Conservation (phyloP, 331 rosid genomes). For the Phaseolus coccineus region DNA sequence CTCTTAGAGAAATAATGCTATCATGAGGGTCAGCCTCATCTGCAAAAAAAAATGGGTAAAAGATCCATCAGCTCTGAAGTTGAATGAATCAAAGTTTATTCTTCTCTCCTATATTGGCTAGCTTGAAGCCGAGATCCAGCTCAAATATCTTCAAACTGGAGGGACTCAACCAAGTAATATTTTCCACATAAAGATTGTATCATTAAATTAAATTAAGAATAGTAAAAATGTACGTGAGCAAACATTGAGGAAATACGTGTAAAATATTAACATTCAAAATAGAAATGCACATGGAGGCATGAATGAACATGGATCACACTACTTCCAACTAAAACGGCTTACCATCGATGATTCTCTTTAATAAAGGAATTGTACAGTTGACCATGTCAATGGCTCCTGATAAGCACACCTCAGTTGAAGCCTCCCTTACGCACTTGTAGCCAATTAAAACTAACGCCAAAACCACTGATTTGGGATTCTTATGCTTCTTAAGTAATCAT, state of each 20-base stretch:
- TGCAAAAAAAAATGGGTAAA: constrained; percentile 52
- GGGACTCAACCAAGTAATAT: background rate
- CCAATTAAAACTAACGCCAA: constrained; percentile 74
- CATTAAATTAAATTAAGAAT: constrained; percentile 29
- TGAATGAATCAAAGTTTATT: constrained; percentile 40
- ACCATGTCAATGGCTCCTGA: constrained; percentile 71
- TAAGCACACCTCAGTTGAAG: constrained; percentile 69
- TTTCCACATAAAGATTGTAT: constrained; percentile 23
- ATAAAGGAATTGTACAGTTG: constrained; percentile 59
- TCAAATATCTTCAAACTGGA: constrained; percentile 25
- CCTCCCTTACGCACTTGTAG: constrained; percentile 71
- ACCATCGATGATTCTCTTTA: constrained; percentile 70
- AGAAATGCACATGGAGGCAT: constrained; percentile 9
- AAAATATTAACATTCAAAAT: constrained; percentile 28
- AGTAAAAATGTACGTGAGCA: background rate
- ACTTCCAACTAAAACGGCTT: constrained; percentile 45
- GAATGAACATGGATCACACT: constrained; percentile 19
- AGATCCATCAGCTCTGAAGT: constrained; percentile 22
- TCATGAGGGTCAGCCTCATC: constrained; percentile 65
- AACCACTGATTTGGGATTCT: constrained; percentile 69
- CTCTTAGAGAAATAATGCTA: constrained; percentile 49
- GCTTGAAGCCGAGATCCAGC: constrained; percentile 30
- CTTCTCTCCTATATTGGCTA: constrained; percentile 28
- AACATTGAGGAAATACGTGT: constrained; percentile 28
- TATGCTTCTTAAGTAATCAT: constrained; percentile 57